Evolutionary conservation across 208 protist species (phyloP), one percentile per base, ranked within the genome.

Genomic region (Leptomonas seymouri): DNA sequence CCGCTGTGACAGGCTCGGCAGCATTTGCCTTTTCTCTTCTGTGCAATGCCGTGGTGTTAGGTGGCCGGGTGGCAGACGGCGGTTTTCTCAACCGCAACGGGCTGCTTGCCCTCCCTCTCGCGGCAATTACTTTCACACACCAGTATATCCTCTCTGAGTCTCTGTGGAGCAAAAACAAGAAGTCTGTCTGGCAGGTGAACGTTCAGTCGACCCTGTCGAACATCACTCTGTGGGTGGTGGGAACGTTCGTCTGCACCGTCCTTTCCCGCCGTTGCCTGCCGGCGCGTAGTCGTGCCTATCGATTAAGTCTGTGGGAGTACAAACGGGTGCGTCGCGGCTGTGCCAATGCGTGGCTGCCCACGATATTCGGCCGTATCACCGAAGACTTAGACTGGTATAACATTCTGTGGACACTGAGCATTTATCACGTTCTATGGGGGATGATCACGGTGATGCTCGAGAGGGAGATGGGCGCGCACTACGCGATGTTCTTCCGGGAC

Each of bases 301-400:
- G 90, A 2, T 66, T 92, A n/a, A 58, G 81, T 16, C 42, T 92
- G 53, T 95, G 90, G 87, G 87, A 95, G 34, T 95, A 95, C 77
- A 57, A 74, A 21, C 77, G 90, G 15, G 74, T 72, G 53, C 76
- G 82, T 8, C 82, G 87, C 45, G 77, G 70, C 61, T 90, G 83
- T 57, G 83, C 84, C 14, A 93, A 92, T 41, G 69, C 63, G 41
- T 93, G 81, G 67, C 30, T 88, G 59, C 87, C 87, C 8, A 82
- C 77, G 3, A 42, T 81, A 7, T 90, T 90, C 72, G 90, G 90
- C 28, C 76, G 74, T 46, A 74, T 95, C 34, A 89, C 82, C 18
- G 79, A 82, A 30, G 90, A 95, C 58, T 56, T 95, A 3, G 87
- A 93, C 64, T 95, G 87, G 87, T 93, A 89, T 67, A 93, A 89